A percentile compares a stretch with the other conserved stretches of the same genome.
Evolutionary conservation across 2,329 filamentous ascomycete species (phyloP).

Genomic region (Alternaria novae-zelandiae): DNA sequence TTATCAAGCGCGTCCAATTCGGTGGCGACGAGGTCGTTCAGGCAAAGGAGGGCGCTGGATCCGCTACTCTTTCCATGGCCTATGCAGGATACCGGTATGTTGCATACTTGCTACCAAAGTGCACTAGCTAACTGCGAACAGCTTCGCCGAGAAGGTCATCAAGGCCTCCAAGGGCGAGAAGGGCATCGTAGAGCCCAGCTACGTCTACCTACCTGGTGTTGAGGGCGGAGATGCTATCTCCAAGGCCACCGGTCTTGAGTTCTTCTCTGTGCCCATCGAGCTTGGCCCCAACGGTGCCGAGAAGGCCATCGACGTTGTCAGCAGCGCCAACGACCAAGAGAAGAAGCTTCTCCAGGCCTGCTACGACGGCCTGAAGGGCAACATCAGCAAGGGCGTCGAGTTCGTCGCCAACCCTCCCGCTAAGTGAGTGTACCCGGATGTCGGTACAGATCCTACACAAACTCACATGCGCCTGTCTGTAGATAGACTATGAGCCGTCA

Average conservation of each 20-base stretch:
- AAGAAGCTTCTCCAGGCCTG: conserved; percentile 81
- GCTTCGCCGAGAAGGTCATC: conserved; percentile 93
- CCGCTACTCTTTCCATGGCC: conserved; percentile 92
- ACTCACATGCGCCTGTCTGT: conserved; percentile 8
- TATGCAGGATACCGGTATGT: conserved; percentile 78
- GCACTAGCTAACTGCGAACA: neutral
- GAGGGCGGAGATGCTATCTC: conserved; percentile 84
- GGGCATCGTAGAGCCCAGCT: conserved; percentile 92
- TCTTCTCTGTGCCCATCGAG: conserved; percentile 95
- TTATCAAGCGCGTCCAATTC: conserved; percentile 95
- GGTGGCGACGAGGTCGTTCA: conserved; percentile 97
- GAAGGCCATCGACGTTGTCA: conserved; percentile 82
- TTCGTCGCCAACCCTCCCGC: conserved; percentile 83
- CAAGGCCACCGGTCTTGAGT: conserved; percentile 83
- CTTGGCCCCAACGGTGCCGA: conserved; percentile 86
- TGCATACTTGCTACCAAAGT: neutral
- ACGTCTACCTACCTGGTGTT: conserved; percentile 91
- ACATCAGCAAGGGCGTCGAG: conserved; percentile 91
- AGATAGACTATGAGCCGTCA: conserved; percentile 28
- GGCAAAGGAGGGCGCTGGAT: conserved; percentile 90
- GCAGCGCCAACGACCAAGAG: conserved; percentile 81
- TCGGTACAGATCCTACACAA: neutral
- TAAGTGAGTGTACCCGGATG: conserved; percentile 37
- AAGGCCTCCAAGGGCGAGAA: conserved; percentile 88
- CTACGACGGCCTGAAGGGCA: conserved; percentile 81